Base-by-base conservation (phyloP, 1,284 basidiomycete genomes). In the Lignosus rhinocerotis region DNA sequence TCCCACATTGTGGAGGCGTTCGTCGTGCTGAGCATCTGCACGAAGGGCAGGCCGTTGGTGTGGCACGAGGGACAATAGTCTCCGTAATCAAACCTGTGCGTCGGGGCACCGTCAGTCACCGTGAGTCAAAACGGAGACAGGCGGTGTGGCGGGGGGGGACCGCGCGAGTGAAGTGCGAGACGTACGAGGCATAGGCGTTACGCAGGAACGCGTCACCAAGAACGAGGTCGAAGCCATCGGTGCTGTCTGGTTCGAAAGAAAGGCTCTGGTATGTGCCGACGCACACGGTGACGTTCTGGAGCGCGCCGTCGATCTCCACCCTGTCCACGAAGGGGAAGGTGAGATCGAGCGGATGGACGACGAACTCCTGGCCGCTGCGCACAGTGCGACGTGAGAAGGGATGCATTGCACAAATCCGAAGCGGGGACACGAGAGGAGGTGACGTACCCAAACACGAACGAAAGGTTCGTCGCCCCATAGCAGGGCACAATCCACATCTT, bases 131-230 rank as follows among this genome's bases (percentile, higher is more conserved):
- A 21, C 34, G 6, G 1, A 58, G 65, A 45, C 69, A 77, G 57
- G 75, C 68, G 16, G 72, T 70, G 68, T 75, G 76, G 51, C 66
- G 69, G 30, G 49, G 11, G 16, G 6, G 36, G 30, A 12, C 8
- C 25, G 33, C n/a, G n/a, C n/a, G n/a, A n/a, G n/a, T n/a, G n/a
- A n/a, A 21, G 3, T 2, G 21, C 32, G 19, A 12, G 14, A 64
- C 70, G 53, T 70, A 78, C 63, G 76, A 71, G 16, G 73, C 73
- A 67, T 78, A 78, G 56, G 69, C 70, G 61, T 78, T 79, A 62
- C 77, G 72, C 43, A 75, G 68, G 68, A 75, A 75, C 30, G 69
- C 67, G 51, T 73, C 73, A 52, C 78, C 78, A 30, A 80, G 67
- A 57, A 79, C 64, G 42, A 70, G 57, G 58, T 74, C 72, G 51